Conservation (phyloP, 2,329 filamentous ascomycete genomes). For the Zymoseptoria ardabiliae region DNA sequence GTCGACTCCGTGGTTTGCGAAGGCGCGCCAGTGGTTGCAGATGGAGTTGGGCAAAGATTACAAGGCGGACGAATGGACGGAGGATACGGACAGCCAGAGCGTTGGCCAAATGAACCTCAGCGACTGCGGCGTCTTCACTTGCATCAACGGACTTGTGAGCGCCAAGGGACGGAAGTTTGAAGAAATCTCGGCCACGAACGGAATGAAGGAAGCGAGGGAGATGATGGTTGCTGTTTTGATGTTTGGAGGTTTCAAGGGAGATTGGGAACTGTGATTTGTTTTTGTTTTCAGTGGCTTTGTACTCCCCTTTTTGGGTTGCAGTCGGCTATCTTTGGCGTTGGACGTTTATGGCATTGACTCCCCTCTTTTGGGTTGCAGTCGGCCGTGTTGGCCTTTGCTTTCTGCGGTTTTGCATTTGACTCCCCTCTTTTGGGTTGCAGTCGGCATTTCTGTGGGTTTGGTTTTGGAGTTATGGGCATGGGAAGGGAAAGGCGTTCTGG, state of each 20-base stretch:
- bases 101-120: conserved; percentile 57
- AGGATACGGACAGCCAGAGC: conserved; percentile 41
- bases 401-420: too few species aligned
- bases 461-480: neutral
- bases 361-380: too few species aligned
- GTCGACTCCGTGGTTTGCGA: conserved; percentile 17
- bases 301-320: too few species aligned
- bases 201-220: conserved; percentile 29
- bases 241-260: conserved; percentile 58
- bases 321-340: too few species aligned
- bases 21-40: conserved; percentile 47
- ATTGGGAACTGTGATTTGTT: conserved; percentile 36
- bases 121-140: conserved; percentile 72
- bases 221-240: conserved; percentile 59
- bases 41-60: conserved; percentile 52
- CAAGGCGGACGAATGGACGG: conserved; percentile 53
- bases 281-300: neutral
- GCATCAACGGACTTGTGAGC: conserved; percentile 62
- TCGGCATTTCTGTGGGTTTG: neutral
- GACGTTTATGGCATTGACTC: too few species aligned
- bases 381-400: too few species aligned
- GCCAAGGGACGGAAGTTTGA: conserved; percentile 47
- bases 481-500: neutral
- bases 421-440: neutral
- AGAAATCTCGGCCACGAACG: conserved; percentile 11